Conservation (phyloP, 2,329 filamentous ascomycete species). For the Aspergillus hortae region DNA sequence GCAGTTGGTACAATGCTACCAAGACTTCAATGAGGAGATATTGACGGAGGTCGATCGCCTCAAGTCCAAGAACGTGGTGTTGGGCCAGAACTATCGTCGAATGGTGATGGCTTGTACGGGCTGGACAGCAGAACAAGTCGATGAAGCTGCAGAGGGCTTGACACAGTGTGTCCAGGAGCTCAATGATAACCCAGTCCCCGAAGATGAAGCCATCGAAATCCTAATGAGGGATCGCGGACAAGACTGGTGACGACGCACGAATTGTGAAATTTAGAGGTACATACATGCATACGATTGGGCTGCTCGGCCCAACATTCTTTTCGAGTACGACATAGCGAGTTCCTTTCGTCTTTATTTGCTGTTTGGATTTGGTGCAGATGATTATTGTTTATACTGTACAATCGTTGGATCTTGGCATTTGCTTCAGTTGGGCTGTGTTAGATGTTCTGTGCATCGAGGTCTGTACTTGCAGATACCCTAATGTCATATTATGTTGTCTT, state of each 20-base stretch:
- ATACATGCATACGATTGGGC: slow-evolving; percentile 6
- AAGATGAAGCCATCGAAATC: slow-evolving; percentile 44
- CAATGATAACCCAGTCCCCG: slow-evolving; percentile 60
- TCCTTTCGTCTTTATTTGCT: neutral
- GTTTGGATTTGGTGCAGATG: slow-evolving; percentile 5
- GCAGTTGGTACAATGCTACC: slow-evolving; percentile 67
- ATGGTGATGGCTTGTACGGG: slow-evolving; percentile 85
- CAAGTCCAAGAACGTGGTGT: slow-evolving; percentile 73
- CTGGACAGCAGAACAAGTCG: slow-evolving; percentile 73
- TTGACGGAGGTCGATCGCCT: slow-evolving; percentile 66
- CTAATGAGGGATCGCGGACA: slow-evolving; percentile 44
- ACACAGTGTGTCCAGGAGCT: slow-evolving; percentile 74
- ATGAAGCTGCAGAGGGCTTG: slow-evolving; percentile 73
- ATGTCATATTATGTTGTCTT: slow-evolving; percentile 13
- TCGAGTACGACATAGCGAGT: neutral
- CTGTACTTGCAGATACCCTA: slow-evolving; percentile 23
- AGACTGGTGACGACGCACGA: slow-evolving; percentile 34
- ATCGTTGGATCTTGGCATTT: slow-evolving; percentile 6
- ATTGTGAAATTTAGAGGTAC: slow-evolving; percentile 5
- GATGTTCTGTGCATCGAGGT: slow-evolving; percentile 9
- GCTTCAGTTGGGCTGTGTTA: neutral
- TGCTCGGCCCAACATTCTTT: neutral
- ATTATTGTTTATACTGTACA: slow-evolving; percentile 7
- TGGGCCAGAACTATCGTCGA: slow-evolving; percentile 82
- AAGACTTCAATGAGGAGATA: slow-evolving; percentile 64